Evolutionary conservation across 768 basidiomycete genomes (phyloP).

Genomic region (Mycena galericulata): DNA sequence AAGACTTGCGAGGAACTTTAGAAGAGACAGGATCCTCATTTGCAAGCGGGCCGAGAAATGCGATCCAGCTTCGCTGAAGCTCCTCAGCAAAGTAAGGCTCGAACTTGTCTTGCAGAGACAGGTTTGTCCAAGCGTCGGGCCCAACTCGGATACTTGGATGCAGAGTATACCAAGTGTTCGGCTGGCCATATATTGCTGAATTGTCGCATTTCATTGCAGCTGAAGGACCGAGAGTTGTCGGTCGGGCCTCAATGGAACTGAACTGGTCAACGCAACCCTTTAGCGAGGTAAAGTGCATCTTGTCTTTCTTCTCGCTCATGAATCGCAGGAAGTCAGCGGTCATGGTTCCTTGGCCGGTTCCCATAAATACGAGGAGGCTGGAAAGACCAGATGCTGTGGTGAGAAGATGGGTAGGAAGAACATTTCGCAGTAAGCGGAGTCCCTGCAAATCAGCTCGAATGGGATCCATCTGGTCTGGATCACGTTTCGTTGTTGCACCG

Average conservation of each 20-base stretch:
- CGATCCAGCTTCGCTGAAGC: not conserved
- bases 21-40: slow-evolving; percentile 17
- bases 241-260: not conserved
- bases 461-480: not conserved
- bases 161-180: not conserved
- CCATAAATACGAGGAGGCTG: not conserved
- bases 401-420: no score
- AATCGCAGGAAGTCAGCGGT: not conserved
- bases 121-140: not conserved
- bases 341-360: not conserved
- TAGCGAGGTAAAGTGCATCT: not conserved
- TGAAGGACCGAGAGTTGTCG: not conserved
- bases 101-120: slow-evolving; percentile 16
- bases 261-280: no score
- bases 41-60: slow-evolving; percentile 12
- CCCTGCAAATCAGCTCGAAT: not conserved
- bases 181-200: slow-evolving; percentile 5
- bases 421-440: no score
- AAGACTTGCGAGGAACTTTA: not conserved
- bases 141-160: not conserved
- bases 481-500: not conserved
- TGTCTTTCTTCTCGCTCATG: not conserved
- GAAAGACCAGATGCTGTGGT: no score
- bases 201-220: not conserved
- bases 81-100: not conserved